Evolutionary conservation across 2,329 filamentous ascomycete genomes (phyloP).

Genomic region (Lachnellula cervina): DNA sequence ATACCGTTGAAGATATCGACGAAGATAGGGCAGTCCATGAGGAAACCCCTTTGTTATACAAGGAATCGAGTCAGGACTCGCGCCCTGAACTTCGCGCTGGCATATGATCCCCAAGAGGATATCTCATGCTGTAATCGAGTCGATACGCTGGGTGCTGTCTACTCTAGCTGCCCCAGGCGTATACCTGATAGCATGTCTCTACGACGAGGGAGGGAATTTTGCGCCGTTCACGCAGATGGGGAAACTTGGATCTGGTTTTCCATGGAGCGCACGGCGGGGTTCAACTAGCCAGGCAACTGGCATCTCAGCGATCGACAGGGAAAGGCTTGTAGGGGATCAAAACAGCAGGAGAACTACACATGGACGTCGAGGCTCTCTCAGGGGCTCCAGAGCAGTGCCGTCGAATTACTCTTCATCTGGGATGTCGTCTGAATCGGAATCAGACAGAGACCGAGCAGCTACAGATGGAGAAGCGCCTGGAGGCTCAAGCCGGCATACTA

Average conservation of each 20-base stretch:
- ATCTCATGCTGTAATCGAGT: slow-evolving; percentile 66
- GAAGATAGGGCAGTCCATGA: slow-evolving; percentile 46
- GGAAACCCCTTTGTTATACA: slow-evolving; percentile 60
- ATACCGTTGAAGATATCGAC: slow-evolving; percentile 36
- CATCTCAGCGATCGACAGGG: slow-evolving; percentile 23
- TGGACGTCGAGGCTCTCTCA: slow-evolving; percentile 15
- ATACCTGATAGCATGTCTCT: slow-evolving; percentile 79
- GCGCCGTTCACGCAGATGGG: slow-evolving; percentile 70
- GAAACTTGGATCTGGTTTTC: slow-evolving; percentile 50
- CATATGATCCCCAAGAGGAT: slow-evolving; percentile 62
- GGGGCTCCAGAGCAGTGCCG: slow-evolving; percentile 14
- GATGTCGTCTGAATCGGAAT: slow-evolving; percentile 60
- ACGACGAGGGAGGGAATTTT: slow-evolving; percentile 73
- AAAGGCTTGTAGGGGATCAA: slow-evolving; percentile 6
- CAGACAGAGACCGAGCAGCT: slow-evolving; percentile 42
- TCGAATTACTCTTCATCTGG: slow-evolving; percentile 52
- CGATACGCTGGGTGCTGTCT: slow-evolving; percentile 72
- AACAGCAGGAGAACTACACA: slow-evolving; percentile 15
- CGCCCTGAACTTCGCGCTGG: slow-evolving; percentile 41
- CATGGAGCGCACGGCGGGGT: slow-evolving; percentile 36
- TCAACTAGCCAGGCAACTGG: slow-evolving; percentile 31
- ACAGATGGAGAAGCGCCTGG: slow-evolving; percentile 19
- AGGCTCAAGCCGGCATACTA: slow-evolving; percentile 44
- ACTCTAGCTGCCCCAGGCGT: slow-evolving; percentile 75
- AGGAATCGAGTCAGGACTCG: slow-evolving; percentile 35